Conservation (phyloP, 352 stramenopile genomes). For the Phytophthora litchii region DNA sequence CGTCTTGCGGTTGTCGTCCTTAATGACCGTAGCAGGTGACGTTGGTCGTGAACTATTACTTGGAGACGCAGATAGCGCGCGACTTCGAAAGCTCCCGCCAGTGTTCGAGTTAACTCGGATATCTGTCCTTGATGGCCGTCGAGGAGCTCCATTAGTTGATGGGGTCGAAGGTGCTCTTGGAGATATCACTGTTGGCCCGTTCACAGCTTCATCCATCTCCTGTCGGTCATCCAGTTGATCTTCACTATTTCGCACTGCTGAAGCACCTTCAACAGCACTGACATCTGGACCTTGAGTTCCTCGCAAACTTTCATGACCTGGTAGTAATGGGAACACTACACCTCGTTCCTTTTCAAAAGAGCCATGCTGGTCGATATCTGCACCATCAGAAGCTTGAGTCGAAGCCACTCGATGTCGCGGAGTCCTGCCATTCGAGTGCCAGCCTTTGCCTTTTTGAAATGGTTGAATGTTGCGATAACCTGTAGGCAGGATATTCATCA, state of each 20-base stretch:
- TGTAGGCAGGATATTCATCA: constrained; percentile 56
- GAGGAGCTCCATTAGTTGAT: constrained; percentile 13
- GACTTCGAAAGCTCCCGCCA: constrained; percentile 38
- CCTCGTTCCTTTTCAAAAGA: constrained; percentile 25
- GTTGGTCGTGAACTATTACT: constrained; percentile 19
- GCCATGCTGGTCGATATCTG: constrained; percentile 4
- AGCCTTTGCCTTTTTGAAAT: constrained; percentile 68
- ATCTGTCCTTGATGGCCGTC: constrained; percentile 27
- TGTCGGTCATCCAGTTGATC: constrained; percentile 25
- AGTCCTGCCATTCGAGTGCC: constrained; percentile 61
- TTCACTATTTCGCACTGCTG: neutral
- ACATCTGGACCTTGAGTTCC: constrained; percentile 24
- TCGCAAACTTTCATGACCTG: constrained; percentile 19
- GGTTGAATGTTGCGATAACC: constrained; percentile 76
- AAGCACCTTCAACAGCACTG: constrained; percentile 24
- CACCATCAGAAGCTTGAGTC: constrained; percentile 12
- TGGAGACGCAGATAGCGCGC: constrained; percentile 19
- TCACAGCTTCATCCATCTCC: constrained; percentile 25
- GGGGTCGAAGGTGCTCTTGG: constrained; percentile 22
- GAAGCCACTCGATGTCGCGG: constrained; percentile 14
- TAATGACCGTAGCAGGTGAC: constrained; percentile 23
- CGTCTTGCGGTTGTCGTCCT: constrained; percentile 5
- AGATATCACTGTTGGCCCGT: constrained; percentile 11
- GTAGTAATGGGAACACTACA: constrained; percentile 55
- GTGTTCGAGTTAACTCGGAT: constrained; percentile 6